phyloP scores from a whole-genome alignment of 225 moss, liverwort and hornwort species.

The Bryum argenteum region DNA sequence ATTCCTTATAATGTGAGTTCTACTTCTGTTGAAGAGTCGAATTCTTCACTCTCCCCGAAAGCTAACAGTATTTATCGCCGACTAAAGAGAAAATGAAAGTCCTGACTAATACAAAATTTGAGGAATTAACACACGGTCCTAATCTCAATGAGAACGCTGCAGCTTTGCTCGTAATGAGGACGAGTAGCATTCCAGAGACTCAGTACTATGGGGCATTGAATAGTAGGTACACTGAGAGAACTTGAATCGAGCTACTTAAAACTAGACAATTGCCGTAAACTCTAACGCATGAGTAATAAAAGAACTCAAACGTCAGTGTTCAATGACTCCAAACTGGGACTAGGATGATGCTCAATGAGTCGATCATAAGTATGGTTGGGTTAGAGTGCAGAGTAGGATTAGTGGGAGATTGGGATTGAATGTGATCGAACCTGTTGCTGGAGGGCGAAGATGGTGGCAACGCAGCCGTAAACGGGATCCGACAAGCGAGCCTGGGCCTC shows the following conservation, averaged over 20 bases:
- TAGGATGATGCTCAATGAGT: not conserved
- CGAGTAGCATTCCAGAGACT: not conserved
- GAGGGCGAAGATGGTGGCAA: conserved; percentile 72
- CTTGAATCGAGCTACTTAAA: not conserved
- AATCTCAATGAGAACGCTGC: conserved; percentile 2
- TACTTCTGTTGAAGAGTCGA: conserved; percentile 17
- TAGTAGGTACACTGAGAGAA: conserved; percentile 5
- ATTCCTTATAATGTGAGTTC: conserved; percentile 5
- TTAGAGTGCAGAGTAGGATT: not conserved
- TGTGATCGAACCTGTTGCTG: conserved; percentile 56
- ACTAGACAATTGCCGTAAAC: not conserved
- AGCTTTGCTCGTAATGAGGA: conserved; percentile 8
- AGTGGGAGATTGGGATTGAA: not conserved
- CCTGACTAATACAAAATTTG: not conserved
- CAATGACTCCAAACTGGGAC: not conserved
- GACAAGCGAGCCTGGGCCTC: conserved; percentile 65
- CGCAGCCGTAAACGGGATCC: conserved; percentile 69
- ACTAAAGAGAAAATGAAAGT: not conserved
- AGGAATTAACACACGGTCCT: not conserved
- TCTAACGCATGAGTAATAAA: conserved; percentile 1
- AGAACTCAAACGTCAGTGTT: not conserved
- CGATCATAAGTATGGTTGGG: not conserved
- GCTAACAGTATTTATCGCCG: not conserved
- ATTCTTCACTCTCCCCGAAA: conserved; percentile 19
- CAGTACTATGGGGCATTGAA: not conserved